Evolutionary conservation across 306 rosid species (phyloP).

Genomic region (Cucumis hystrix): DNA sequence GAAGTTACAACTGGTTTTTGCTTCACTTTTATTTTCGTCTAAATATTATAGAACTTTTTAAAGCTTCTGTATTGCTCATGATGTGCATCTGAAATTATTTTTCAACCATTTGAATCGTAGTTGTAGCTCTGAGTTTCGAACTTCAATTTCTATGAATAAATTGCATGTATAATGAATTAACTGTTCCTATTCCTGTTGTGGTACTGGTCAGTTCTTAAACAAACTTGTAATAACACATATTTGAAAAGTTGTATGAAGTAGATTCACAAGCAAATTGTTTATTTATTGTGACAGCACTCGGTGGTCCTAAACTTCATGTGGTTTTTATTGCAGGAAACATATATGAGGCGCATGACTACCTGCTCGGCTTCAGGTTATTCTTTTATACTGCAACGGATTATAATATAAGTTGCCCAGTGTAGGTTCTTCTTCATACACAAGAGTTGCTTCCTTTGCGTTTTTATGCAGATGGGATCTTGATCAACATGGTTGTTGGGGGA

Average conservation of each 20-base stretch:
- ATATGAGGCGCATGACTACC: constrained; percentile 57
- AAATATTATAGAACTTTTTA: not conserved
- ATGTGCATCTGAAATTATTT: not conserved
- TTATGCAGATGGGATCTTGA: constrained; percentile 70
- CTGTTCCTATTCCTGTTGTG: not conserved
- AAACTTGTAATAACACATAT: not conserved
- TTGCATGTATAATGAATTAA: not conserved
- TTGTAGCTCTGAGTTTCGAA: not conserved
- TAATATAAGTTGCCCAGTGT: constrained; percentile 2
- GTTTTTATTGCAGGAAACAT: constrained; percentile 50
- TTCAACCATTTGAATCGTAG: not conserved
- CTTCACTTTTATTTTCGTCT: not conserved
- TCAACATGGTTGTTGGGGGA: constrained; percentile 91
- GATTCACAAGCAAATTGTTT: not conserved
- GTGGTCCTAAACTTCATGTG: not conserved
- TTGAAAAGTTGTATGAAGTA: not conserved
- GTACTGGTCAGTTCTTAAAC: not conserved
- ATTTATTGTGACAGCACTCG: not conserved
- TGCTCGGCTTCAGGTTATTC: constrained; percentile 78
- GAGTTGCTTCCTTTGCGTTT: constrained; percentile 14
- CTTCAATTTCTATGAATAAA: not conserved
- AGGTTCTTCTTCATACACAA: constrained; percentile 7
- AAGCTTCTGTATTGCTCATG: not conserved
- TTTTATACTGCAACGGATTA: constrained; percentile 15
- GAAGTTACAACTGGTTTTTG: not conserved